Evolutionary conservation across 495 filamentous ascomycete genomes (phyloP).

Genomic region (Podospora bellae-mahoneyi): DNA sequence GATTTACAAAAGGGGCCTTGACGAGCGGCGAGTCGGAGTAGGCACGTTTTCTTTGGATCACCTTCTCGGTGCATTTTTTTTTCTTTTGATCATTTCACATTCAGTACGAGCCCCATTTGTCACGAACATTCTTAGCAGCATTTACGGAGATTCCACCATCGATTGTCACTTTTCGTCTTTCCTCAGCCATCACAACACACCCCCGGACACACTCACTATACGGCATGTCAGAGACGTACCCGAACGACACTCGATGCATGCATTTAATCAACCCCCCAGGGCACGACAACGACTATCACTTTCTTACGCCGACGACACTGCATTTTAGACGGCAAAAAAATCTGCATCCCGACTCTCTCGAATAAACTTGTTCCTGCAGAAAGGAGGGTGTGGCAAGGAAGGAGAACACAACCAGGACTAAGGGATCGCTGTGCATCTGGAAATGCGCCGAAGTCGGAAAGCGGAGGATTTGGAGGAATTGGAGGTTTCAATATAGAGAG

Average conservation of each 20-base stretch:
- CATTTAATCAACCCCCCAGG: background rate
- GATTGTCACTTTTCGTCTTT: background rate
- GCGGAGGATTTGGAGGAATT: background rate
- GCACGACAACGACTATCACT: background rate
- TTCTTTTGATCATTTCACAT: conserved; percentile 8
- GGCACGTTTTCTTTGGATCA: conserved; percentile 6
- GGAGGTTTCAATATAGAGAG: background rate
- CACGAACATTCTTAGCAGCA: conserved; percentile 15
- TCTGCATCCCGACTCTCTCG: background rate
- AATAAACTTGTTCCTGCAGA: background rate
- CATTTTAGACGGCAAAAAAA: background rate
- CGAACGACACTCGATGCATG: background rate
- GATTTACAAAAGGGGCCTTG: background rate
- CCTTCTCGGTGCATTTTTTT: conserved; percentile 14
- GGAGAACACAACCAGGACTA: no score
- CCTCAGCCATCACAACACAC: background rate
- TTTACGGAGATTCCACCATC: background rate
- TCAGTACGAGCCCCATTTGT: conserved; percentile 14
- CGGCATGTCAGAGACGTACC: background rate
- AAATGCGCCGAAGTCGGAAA: background rate
- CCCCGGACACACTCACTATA: background rate
- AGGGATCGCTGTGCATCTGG: background rate
- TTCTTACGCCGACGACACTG: background rate
- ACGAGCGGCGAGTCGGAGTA: conserved; percentile 2
- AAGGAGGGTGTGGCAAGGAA: background rate